A percentile compares a stretch with the other conserved stretches of the same genome.
Conservation (phyloP, 345 rosid genomes). For the Euphorbia tirucalli region DNA sequence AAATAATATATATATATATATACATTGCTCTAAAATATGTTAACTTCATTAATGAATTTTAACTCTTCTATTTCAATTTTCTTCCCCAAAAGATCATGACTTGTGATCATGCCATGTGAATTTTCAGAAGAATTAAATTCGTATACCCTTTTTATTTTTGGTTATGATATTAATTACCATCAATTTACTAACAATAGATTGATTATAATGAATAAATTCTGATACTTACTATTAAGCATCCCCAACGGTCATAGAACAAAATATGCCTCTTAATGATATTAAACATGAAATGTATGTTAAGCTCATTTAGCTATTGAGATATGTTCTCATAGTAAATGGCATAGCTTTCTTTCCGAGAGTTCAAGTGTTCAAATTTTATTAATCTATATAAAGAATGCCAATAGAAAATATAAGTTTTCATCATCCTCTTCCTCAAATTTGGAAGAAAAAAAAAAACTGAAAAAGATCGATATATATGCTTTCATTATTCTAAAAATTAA, state of each 20-base stretch:
- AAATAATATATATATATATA: no score
- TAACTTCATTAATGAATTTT: no score
- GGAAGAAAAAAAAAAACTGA: neutral
- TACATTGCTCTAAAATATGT: no score
- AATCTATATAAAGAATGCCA: no score
- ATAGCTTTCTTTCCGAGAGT: no score
- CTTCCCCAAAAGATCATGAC: neutral
- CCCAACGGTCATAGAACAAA: no score
- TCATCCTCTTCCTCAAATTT: neutral
- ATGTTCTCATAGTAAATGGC: no score
- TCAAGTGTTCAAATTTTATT: no score
- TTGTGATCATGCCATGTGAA: neutral
- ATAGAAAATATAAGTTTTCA: neutral
- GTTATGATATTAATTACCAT: neutral
- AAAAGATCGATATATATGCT: neutral
- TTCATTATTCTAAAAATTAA: conserved; percentile 1
- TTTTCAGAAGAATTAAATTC: neutral
- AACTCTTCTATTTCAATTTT: neutral
- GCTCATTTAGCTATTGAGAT: no score
- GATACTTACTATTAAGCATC: no score
- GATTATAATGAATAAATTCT: neutral
- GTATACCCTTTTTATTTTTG: neutral
- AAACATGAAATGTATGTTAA: no score
- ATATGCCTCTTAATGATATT: no score
- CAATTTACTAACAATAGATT: neutral